Evolutionary conservation across 1,139 yeast species (phyloP).

Genomic region (Suhomyces anneliseae): DNA sequence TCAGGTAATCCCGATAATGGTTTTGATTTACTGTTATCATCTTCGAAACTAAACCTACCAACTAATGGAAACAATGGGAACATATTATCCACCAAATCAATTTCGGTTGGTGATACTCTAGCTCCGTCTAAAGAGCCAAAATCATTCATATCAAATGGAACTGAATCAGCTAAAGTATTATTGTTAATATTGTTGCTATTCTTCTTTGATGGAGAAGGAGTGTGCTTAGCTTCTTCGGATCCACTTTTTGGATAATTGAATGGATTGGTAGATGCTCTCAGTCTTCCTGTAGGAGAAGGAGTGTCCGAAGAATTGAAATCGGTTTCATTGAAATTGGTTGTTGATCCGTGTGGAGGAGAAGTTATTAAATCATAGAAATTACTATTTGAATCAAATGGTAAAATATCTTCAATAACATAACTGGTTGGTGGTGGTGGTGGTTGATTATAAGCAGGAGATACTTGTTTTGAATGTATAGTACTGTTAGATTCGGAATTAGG

Average conservation of each 20-base stretch:
- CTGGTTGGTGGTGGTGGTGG: not conserved
- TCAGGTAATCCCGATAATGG: slow-evolving; percentile 37
- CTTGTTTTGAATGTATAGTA: not conserved
- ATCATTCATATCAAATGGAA: slow-evolving; percentile 8
- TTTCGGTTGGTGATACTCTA: slow-evolving; percentile 15
- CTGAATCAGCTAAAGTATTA: not conserved
- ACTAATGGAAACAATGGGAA: slow-evolving; percentile 56
- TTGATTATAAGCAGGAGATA: not conserved
- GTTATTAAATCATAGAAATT: slow-evolving; percentile 34
- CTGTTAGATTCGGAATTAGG: slow-evolving; percentile 6
- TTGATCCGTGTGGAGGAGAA: slow-evolving; percentile 9
- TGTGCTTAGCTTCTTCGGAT: slow-evolving; percentile 4
- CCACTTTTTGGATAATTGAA: slow-evolving; percentile 1
- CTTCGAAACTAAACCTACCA: slow-evolving; percentile 45
- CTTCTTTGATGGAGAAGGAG: slow-evolving; percentile 4
- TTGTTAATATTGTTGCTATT: too few species aligned
- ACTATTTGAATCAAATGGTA: slow-evolving; percentile 31
- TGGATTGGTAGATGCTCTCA: slow-evolving; percentile 6
- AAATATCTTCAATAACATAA: slow-evolving; percentile 35
- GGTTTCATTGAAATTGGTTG: slow-evolving; percentile 3
- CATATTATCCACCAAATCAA: slow-evolving; percentile 27
- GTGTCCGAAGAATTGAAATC: slow-evolving; percentile 8
- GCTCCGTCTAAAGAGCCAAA: slow-evolving; percentile 9
- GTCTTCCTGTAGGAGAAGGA: slow-evolving; percentile 8
- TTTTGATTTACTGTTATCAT: slow-evolving; percentile 33